phyloP scores from a whole-genome alignment of 345 rosid genomes.

The Aegle marmelos region DNA sequence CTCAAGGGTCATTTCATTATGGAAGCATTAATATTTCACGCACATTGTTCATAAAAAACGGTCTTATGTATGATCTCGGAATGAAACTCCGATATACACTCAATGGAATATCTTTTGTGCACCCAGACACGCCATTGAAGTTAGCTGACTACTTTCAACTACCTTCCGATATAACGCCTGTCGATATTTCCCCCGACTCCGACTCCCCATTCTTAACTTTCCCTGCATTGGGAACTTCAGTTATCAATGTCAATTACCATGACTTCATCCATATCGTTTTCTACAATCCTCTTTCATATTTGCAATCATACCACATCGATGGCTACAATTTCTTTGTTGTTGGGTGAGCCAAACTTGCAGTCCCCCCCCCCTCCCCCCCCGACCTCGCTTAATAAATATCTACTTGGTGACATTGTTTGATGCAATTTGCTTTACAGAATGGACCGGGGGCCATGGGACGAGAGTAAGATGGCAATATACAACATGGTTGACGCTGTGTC shows the following conservation, averaged over 20 bases:
- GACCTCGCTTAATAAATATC: background rate
- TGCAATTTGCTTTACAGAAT: conserved; percentile 21
- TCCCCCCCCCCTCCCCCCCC: too few species aligned
- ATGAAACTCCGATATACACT: conserved; percentile 29
- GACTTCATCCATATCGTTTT: conserved; percentile 41
- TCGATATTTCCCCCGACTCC: conserved; percentile 21
- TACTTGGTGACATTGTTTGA: background rate
- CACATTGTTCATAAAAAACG: conserved; percentile 36
- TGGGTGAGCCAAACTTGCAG: conserved; percentile 24
- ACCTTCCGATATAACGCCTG: conserved; percentile 2
- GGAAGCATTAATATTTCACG: conserved; percentile 36
- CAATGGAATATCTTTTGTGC: conserved; percentile 38
- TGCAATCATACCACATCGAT: conserved; percentile 50
- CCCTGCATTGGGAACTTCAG: conserved; percentile 22
- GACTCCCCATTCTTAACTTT: conserved; percentile 13
- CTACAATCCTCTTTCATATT: conserved; percentile 29
- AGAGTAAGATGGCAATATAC: conserved; percentile 17
- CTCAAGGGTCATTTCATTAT: conserved; percentile 50
- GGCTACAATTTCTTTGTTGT: conserved; percentile 51
- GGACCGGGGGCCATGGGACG: conserved; percentile 30
- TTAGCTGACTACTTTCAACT: conserved; percentile 34
- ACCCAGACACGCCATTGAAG: conserved; percentile 40
- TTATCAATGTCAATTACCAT: conserved; percentile 25
- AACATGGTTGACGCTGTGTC: conserved; percentile 34
- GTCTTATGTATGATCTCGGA: conserved; percentile 5